A percentile compares a stretch with the other conserved stretches of the same genome.
Conservation (phyloP, 768 basidiomycete genomes). For the Gautieria morchelliformis region DNA sequence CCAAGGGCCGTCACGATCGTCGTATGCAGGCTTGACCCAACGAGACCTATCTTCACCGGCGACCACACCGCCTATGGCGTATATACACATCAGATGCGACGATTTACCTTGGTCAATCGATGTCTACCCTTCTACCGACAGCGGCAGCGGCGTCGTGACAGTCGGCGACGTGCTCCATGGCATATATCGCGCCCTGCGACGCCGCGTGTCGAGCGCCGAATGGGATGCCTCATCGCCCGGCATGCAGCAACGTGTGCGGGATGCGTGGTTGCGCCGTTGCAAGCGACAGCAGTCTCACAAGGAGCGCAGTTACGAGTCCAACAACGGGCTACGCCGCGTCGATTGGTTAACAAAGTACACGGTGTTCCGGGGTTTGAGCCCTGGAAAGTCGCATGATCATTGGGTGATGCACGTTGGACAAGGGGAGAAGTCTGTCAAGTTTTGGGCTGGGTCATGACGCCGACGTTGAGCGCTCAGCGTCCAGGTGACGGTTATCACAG, state of each 20-base stretch:
- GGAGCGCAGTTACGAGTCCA: conserved; percentile 4
- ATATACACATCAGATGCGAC: conserved; percentile 6
- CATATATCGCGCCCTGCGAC: conserved; percentile 3
- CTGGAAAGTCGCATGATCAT: neutral
- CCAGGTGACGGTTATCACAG: neutral
- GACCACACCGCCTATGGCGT: neutral
- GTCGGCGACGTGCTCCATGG: conserved; percentile 10
- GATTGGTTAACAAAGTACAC: conserved; percentile 10
- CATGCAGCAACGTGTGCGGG: conserved; percentile 1
- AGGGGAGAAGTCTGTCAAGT: conserved; percentile 8
- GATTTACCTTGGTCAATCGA: conserved; percentile 7
- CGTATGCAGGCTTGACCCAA: neutral
- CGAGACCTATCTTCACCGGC: conserved; percentile 3
- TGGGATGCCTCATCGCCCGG: neutral
- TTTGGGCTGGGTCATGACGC: neutral
- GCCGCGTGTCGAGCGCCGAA: neutral
- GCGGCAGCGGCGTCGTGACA: conserved; percentile 6
- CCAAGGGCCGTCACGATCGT: neutral
- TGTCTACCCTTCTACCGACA: neutral
- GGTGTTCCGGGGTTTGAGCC: conserved; percentile 8
- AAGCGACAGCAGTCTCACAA: conserved; percentile 3
- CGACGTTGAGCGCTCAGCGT: neutral
- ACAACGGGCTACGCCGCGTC: conserved; percentile 6
- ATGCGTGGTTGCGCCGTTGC: conserved; percentile 8
- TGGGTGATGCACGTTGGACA: conserved; percentile 9